These are phyloP conservation scores for Elsinoe batatas DNA, from an alignment of 2,329 filamentous ascomycete genomes.

Conservation along the genomic window DNA sequence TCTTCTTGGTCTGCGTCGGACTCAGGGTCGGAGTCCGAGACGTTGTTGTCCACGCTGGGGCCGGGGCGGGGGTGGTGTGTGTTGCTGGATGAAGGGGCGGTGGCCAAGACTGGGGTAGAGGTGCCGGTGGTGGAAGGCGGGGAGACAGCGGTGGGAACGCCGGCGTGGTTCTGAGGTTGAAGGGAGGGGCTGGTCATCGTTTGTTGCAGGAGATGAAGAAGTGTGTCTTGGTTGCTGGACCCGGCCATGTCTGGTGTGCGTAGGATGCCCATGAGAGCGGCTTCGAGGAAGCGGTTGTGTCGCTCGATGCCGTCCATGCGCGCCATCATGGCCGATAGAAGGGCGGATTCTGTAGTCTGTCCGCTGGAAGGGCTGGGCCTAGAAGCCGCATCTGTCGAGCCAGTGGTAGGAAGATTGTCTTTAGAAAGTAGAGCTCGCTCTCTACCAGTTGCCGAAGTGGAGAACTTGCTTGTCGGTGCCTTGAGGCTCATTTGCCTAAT, in stretches of 20 bases:
- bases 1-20: neutral
- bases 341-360: neutral
- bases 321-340: conserved; percentile 21
- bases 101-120: too few species aligned
- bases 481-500: conserved; percentile 6
- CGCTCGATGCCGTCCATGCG: conserved; percentile 30
- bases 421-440: neutral
- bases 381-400: neutral
- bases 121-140: too few species aligned
- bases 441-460: neutral
- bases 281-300: conserved; percentile 31
- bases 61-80: too few species aligned
- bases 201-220: too few species aligned
- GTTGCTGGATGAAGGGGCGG: too few species aligned
- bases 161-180: too few species aligned
- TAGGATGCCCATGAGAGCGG: conserved; percentile 32
- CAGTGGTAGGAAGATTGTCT: neutral
- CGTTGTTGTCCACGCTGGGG: too few species aligned
- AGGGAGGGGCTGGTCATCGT: too few species aligned
- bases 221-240: too few species aligned
- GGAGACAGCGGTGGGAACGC: too few species aligned
- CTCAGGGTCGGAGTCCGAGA: too few species aligned
- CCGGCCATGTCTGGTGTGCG: neutral
- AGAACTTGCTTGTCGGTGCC: conserved; percentile 13
- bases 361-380: neutral